A percentile compares a stretch with the other conserved stretches of the same genome.
Conservation (phyloP, 2,329 filamentous ascomycete species). For the Hymenoscyphus fraxineus region DNA sequence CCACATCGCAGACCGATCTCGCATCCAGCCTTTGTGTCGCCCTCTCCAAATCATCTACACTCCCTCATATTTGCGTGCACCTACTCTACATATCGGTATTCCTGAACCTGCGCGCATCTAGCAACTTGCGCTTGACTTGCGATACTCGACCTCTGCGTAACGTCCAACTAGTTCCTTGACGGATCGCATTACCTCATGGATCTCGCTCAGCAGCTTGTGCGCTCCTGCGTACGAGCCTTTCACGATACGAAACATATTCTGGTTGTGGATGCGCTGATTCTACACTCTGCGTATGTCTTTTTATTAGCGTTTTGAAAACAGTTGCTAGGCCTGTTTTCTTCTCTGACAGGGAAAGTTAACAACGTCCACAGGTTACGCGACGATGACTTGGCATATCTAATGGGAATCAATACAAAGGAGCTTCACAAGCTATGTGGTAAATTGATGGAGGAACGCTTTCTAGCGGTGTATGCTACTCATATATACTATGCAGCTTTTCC, state of each 20-base stretch:
- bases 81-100: not conserved
- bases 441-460: constrained; percentile 79
- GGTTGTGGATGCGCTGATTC: constrained; percentile 74
- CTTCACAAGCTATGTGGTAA: constrained; percentile 84
- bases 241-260: constrained; percentile 77
- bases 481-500: constrained; percentile 7
- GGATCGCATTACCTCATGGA: constrained; percentile 45
- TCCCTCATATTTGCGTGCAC: not conserved
- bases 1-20: constrained; percentile 10
- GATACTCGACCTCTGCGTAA: not conserved
- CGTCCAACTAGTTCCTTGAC: not conserved
- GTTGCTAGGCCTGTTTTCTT: not conserved
- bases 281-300: constrained; percentile 61
- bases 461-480: constrained; percentile 63
- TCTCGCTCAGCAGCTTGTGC: constrained; percentile 73
- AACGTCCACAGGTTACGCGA: constrained; percentile 62
- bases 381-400: constrained; percentile 80
- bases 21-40: constrained; percentile 6
- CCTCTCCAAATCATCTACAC: not conserved
- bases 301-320: constrained; percentile 13
- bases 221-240: constrained; percentile 81
- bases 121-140: not conserved
- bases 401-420: constrained; percentile 88
- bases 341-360: constrained; percentile 25
- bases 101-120: not conserved